A percentile compares a stretch with the other conserved stretches of the same genome.
phyloP scores from a whole-genome alignment of 129 eudicot species.

The Mikania micrantha region DNA sequence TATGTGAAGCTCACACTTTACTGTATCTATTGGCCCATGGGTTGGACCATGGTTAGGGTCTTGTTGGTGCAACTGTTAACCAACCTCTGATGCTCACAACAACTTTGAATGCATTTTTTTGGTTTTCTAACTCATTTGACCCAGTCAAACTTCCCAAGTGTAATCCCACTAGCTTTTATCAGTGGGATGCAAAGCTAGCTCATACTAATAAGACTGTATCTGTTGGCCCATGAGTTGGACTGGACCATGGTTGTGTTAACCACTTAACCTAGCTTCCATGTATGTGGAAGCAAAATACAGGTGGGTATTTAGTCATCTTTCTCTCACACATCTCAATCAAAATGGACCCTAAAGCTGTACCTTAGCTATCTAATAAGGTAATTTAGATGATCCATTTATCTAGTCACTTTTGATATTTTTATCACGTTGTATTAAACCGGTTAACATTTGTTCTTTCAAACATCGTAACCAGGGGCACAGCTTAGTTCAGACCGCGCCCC shows the following conservation, averaged over 20 bases:
- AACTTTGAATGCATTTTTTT: conserved; percentile 13
- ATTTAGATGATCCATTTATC: too few relatives aligned
- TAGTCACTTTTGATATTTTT: too few relatives aligned
- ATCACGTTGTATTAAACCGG: too few relatives aligned
- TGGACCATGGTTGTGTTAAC: conserved; percentile 21
- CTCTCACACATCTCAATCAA: conserved; percentile 9
- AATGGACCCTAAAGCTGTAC: background rate
- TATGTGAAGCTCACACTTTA: conserved; percentile 27
- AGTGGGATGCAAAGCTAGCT: conserved; percentile 30
- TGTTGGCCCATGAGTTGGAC: conserved; percentile 26
- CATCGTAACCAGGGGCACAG: too few relatives aligned
- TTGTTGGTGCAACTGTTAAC: conserved; percentile 10
- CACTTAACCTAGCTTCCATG: too few relatives aligned
- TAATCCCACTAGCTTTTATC: conserved; percentile 32
- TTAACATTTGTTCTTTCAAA: background rate
- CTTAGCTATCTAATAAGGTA: too few relatives aligned
- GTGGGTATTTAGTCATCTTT: too few relatives aligned
- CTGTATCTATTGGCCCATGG: too few relatives aligned
- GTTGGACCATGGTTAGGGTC: conserved; percentile 20
- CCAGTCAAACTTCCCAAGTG: conserved; percentile 26
- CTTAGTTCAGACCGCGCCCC: too few relatives aligned
- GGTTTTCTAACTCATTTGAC: conserved; percentile 24
- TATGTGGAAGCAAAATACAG: background rate
- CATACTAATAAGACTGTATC: conserved; percentile 18
- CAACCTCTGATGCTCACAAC: background rate